Evolutionary conservation across 2,329 filamentous ascomycete species (phyloP).

Genomic region (Aspergillus glaucus): DNA sequence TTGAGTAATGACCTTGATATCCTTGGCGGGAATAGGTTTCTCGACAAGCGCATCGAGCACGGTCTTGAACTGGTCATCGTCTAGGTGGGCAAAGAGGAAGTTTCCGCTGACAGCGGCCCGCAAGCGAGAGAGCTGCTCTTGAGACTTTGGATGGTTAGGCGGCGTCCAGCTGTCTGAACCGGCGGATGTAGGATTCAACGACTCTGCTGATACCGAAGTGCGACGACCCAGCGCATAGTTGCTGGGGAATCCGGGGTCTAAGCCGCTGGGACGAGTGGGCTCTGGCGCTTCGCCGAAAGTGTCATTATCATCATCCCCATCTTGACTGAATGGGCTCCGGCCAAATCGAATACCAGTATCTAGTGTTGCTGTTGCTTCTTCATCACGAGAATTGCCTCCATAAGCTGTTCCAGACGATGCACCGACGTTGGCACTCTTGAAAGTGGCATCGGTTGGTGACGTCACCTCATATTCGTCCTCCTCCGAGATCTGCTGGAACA

Average conservation of each 20-base stretch:
- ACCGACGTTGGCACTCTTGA: slow-evolving; percentile 40
- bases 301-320: slow-evolving; percentile 14
- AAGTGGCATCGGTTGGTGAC: slow-evolving; percentile 63
- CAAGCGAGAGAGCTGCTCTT: slow-evolving; percentile 73
- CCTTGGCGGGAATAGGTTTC: slow-evolving; percentile 90
- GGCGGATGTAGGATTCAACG: slow-evolving; percentile 79
- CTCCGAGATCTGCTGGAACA: slow-evolving; percentile 63
- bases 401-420: slow-evolving; percentile 34
- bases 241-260: slow-evolving; percentile 55
- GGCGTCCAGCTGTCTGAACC: slow-evolving; percentile 85
- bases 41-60: slow-evolving; percentile 88
- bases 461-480: slow-evolving; percentile 78
- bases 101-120: slow-evolving; percentile 78
- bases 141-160: slow-evolving; percentile 74
- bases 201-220: slow-evolving; percentile 95
- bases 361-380: slow-evolving; percentile 7
- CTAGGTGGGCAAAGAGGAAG: slow-evolving; percentile 89
- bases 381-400: slow-evolving; percentile 19
- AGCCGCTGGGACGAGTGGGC: slow-evolving; percentile 20
- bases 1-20: slow-evolving; percentile 84
- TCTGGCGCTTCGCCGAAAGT: slow-evolving; percentile 15
- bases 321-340: slow-evolving; percentile 27
- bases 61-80: slow-evolving; percentile 83
- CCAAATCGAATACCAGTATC: slow-evolving; percentile 24
- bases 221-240: slow-evolving; percentile 92